Evolutionary conservation across 495 filamentous ascomycete species (phyloP), one percentile per base, ranked within the genome.

Genomic region (Xanthoparmelia taractica): DNA sequence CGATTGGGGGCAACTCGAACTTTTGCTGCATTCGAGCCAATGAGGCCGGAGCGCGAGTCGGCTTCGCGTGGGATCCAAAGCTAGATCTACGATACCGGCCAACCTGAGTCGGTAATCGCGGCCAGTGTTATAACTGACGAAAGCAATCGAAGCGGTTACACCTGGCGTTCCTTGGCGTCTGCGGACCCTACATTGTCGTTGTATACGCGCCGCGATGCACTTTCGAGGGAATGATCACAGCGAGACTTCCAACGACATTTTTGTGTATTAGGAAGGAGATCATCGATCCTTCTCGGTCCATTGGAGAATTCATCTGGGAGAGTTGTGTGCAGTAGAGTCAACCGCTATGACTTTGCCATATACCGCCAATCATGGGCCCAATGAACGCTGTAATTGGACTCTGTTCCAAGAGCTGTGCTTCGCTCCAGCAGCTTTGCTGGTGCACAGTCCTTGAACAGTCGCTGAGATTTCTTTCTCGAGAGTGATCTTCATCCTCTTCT

Each of bases 61-160:
- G 61, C 61, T 63, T 58, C 34, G 55, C 40, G 61, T 63, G 61
- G 61, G 61, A 54, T 63, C 33, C 43, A 36, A 61, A 52, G 60
- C 13, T 50, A 38, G 52, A 58, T 27, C 47, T 54, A 57, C 43
- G 61, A 57, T 58, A 41, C 17, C 55, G 54, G 48, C 61, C 52
- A 52, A 12, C 34, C 37, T 38, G 13, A 31, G 52, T 54, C 61
- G 61, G 33, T 48, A 58, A 58, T 62, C 60, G 48, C 18, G 37
- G 48, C 10, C 20, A 41, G 37, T 41, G 27, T 23, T 62, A 41
- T 36, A 20, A 50, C 37, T 47, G 38, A 50, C 55, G 61, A 63
- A 48, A 63, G 40, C 54, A 20, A 1, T 48, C 43, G 45, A 55
- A 45, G 33, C 40, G 41, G 13, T 33, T 40, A 58, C 40, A 50